Evolutionary conservation across 352 stramenopile genomes (phyloP).

Genomic region (Aphanomyces cochlioides): DNA sequence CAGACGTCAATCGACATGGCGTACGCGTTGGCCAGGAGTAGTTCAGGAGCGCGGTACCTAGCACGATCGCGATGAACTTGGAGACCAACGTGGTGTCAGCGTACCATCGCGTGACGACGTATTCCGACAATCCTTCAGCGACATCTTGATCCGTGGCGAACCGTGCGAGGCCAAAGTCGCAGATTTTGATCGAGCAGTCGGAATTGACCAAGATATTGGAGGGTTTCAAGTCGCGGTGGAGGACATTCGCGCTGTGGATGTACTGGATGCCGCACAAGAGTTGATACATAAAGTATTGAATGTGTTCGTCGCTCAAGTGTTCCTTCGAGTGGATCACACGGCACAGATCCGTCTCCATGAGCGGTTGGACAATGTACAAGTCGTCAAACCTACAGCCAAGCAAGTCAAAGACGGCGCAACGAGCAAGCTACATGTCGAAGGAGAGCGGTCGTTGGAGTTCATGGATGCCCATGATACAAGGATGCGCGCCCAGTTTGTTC

Average conservation of each 20-base stretch:
- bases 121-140: conserved; percentile 85
- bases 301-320: conserved; percentile 90
- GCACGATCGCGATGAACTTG: not conserved
- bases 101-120: conserved; percentile 93
- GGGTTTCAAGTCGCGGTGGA: conserved; percentile 96
- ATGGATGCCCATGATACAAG: conserved; percentile 77
- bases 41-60: conserved; percentile 67
- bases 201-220: conserved; percentile 96
- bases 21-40: conserved; percentile 80
- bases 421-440: conserved; percentile 46
- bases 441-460: conserved; percentile 77
- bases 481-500: conserved; percentile 72
- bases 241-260: conserved; percentile 93
- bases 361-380: conserved; percentile 95
- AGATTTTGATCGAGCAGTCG: conserved; percentile 85
- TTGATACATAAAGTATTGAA: conserved; percentile 97
- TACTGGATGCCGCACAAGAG: conserved; percentile 93
- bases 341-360: conserved; percentile 97
- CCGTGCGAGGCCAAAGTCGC: conserved; percentile 84
- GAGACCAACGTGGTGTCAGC: not conserved
- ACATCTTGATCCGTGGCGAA: conserved; percentile 75
- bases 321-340: conserved; percentile 85
- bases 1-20: conserved; percentile 92
- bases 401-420: not conserved
- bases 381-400: conserved; percentile 87